A percentile compares a stretch with the other conserved stretches of the same genome.
phyloP scores from a whole-genome alignment of 352 stramenopile species.

The Globisporangium cystogenes region DNA sequence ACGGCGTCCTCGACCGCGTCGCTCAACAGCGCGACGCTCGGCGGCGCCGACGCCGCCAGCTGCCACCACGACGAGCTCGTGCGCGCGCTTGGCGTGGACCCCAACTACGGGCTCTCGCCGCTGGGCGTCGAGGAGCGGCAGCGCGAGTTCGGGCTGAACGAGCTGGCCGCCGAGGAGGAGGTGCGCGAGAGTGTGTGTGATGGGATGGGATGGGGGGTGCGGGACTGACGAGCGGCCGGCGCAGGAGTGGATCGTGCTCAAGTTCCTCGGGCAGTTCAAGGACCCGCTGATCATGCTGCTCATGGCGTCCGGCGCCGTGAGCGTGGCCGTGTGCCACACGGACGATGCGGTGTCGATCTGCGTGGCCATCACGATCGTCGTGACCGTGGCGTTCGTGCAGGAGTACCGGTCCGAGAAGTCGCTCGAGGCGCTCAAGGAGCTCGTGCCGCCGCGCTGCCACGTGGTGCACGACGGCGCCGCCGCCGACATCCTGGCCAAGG shows the following conservation, averaged over 20 bases:
- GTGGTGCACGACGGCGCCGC: constrained; percentile 49
- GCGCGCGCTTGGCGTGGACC: constrained; percentile 59
- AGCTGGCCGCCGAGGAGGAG: constrained; percentile 65
- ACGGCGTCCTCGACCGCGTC: constrained; percentile 7
- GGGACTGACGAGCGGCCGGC: too few species aligned
- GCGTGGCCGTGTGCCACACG: constrained; percentile 89
- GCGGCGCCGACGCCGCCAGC: constrained; percentile 12
- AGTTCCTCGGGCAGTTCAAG: constrained; percentile 95
- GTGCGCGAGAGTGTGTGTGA: constrained; percentile 7
- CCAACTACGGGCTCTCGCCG: constrained; percentile 50
- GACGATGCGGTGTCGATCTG: constrained; percentile 96
- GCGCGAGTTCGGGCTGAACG: constrained; percentile 65
- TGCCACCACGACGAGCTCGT: constrained; percentile 48
- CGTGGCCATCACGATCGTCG: constrained; percentile 95
- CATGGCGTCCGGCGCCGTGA: constrained; percentile 89
- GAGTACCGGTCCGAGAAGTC: constrained; percentile 87
- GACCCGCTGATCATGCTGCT: constrained; percentile 97
- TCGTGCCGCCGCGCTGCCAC: constrained; percentile 72
- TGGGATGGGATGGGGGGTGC: too few species aligned
- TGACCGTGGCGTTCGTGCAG: constrained; percentile 93
- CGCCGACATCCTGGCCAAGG: constrained; percentile 62
- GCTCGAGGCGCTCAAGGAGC: constrained; percentile 75
- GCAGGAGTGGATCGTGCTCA: constrained; percentile 80
- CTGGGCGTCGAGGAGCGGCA: constrained; percentile 53
- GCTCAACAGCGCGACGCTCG: neutral